These are phyloP conservation scores for Leccinellum albellum DNA, from an alignment of 768 basidiomycete species.

Conservation along the genomic window DNA sequence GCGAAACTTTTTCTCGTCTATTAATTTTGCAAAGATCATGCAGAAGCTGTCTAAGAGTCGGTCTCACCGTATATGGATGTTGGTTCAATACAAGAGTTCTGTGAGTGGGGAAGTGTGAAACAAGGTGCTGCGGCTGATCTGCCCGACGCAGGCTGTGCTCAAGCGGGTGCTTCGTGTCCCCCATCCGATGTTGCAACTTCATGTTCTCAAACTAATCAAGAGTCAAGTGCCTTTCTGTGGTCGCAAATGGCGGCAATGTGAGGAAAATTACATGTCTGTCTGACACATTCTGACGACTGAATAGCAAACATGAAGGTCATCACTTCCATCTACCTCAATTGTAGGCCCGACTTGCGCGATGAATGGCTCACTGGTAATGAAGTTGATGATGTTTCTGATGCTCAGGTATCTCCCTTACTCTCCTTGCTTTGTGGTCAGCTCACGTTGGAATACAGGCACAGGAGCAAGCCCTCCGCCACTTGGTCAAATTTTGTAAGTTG, in stretches of 20 bases:
- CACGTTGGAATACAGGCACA: conserved; percentile 59
- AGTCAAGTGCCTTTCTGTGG: conserved; percentile 98
- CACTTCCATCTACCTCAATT: conserved; percentile 96
- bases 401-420: conserved; percentile 53
- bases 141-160: conserved; percentile 69
- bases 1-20: conserved; percentile 95
- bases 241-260: conserved; percentile 96
- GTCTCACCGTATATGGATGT: conserved; percentile 90
- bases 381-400: conserved; percentile 87
- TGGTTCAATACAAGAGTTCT: conserved; percentile 97
- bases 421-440: conserved; percentile 4
- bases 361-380: conserved; percentile 96
- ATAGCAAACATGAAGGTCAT: conserved; percentile 99
- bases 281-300: conserved; percentile 12
- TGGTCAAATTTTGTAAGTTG: conserved; percentile 88
- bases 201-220: conserved; percentile 95
- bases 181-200: conserved; percentile 91
- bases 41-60: conserved; percentile 96
- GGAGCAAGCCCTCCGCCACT: conserved; percentile 88
- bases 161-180: conserved; percentile 93
- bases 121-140: conserved; percentile 3
- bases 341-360: conserved; percentile 92
- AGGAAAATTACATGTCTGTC: conserved; percentile 19
- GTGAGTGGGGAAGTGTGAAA: conserved; percentile 43
- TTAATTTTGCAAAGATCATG: conserved; percentile 97